These are phyloP conservation scores for Zygotorulaspora chibaensis DNA, from an alignment of 805 yeast genomes.

Conservation along the genomic window DNA sequence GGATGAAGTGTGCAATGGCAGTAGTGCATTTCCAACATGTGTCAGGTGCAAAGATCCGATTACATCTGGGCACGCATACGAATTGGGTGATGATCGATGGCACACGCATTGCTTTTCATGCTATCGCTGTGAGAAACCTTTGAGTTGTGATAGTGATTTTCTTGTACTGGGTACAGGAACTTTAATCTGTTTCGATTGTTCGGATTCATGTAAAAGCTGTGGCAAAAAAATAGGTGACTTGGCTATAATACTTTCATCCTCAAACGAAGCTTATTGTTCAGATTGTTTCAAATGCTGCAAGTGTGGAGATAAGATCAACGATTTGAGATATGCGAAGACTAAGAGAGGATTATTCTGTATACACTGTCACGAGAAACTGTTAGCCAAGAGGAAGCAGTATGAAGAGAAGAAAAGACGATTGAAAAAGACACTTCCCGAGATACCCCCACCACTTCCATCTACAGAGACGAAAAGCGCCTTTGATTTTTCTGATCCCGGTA, in stretches of 20 bases:
- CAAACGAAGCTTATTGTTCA: conserved; percentile 92
- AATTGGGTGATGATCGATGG: conserved; percentile 92
- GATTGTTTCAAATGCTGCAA: conserved; percentile 85
- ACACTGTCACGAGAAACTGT: conserved; percentile 79
- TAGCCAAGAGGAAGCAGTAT: conserved; percentile 64
- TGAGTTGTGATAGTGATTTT: conserved; percentile 87
- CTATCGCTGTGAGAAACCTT: conserved; percentile 69
- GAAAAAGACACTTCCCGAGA: conserved; percentile 25
- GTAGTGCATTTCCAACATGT: conserved; percentile 30
- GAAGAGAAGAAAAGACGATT: conserved; percentile 31
- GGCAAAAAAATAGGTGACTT: conserved; percentile 82
- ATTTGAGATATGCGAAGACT: conserved; percentile 86
- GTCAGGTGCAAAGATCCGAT: conserved; percentile 51
- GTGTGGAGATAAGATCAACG: conserved; percentile 81
- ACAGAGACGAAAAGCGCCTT: not conserved
- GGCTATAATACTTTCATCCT: conserved; percentile 80
- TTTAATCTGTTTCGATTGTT: conserved; percentile 83
- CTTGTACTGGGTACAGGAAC: conserved; percentile 91
- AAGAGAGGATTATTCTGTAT: conserved; percentile 90
- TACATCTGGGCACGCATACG: conserved; percentile 90
- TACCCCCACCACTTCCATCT: conserved; percentile 4
- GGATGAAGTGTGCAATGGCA: not conserved
- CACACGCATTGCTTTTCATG: conserved; percentile 90
- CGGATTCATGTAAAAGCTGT: conserved; percentile 86
- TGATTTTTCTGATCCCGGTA: conserved; percentile 8